Evolutionary conservation across 2,329 filamentous ascomycete genomes (phyloP), one percentile per base, ranked within the genome.

Genomic region (Colletotrichum lini): DNA sequence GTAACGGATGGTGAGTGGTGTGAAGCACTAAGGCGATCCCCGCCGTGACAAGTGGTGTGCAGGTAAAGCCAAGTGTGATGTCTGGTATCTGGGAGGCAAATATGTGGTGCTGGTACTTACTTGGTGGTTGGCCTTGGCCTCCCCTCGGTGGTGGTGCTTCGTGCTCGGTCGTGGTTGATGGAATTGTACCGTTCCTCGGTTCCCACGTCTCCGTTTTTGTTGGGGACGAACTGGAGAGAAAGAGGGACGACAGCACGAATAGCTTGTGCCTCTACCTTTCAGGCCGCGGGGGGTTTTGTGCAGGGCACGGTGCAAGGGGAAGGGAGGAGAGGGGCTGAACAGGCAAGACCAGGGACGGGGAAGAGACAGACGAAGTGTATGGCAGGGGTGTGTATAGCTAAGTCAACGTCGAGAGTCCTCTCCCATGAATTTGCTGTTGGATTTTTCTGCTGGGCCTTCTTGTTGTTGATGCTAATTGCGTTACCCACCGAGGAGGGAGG

Each of bases 161-260:
- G 57, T 35, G 57, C 57, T 38, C 12, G 42, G 57, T 49, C 26
- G 52, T 56, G 42, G 10, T 45, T 47, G 13, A 47, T 60, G 56
- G 56, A 44, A 44, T 9, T 59, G 26, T 38, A 26, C 26, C 21
- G 57, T 60, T 47, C 30, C 18, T 61, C 58, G 45, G 58, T 49
- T 69, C 66, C 63, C 67, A 56, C 54, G 67, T 47, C 56, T 67
- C 58, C 65, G 65, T 71, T 71, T 71, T 71, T 71, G 68, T 71
- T 71, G 68, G 68, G 68, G 68, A 71, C 65, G 35, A 68, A 71
- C 65, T 68, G 68, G 58, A 71, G 68, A 53, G 58, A 71, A 65
- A 53, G 47, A 53, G 59, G 45, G 45, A 45, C 8, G 35, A 23
- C n/a, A n/a, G 45, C 30, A 35, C 30, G 30, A 35, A 35, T 59